A percentile compares a stretch with the other conserved stretches of the same genome.
Evolutionary conservation across 2,329 filamentous ascomycete species (phyloP).

Genomic region (Colletotrichum lindemuthianum): DNA sequence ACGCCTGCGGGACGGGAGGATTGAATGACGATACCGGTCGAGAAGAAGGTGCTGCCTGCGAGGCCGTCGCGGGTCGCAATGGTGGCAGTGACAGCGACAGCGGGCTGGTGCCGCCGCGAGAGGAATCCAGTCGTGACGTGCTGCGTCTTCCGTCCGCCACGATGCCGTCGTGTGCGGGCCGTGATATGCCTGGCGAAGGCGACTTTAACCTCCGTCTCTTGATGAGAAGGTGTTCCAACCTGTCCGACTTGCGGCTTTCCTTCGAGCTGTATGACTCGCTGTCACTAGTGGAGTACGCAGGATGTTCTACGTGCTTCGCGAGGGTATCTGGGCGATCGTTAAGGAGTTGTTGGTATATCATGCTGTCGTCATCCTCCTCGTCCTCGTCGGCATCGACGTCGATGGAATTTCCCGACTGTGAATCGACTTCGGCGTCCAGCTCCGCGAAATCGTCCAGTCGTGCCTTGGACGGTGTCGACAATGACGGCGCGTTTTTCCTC

Average conservation of each 20-base stretch:
- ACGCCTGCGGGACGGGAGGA: conserved; percentile 18
- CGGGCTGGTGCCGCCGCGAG: conserved; percentile 25
- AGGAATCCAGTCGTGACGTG: conserved; percentile 17
- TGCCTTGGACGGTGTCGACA: conserved; percentile 49
- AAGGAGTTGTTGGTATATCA: conserved; percentile 24
- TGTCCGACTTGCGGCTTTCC: too few relatives aligned
- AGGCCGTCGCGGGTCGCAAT: background rate
- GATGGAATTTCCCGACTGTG: conserved; percentile 35
- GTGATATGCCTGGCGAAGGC: conserved; percentile 1
- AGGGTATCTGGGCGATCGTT: too few relatives aligned
- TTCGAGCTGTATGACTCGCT: too few relatives aligned
- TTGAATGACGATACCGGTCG: background rate
- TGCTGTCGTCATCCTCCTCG: conserved; percentile 33
- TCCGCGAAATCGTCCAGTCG: conserved; percentile 42
- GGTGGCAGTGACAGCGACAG: conserved; percentile 22
- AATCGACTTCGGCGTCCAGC: conserved; percentile 39
- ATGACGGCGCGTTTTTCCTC: conserved; percentile 46
- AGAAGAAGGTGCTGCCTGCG: background rate
- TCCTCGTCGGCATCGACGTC: conserved; percentile 36
- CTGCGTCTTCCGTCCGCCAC: conserved; percentile 25
- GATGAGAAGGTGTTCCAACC: too few relatives aligned
- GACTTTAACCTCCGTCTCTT: conserved; percentile 30
- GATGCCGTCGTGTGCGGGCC: background rate
- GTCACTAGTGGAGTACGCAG: too few relatives aligned
- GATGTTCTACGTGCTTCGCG: too few relatives aligned